Percentiles rank a stretch among this genome's conserved stretches.
phyloP scores from a whole-genome alignment of 2,329 filamentous ascomycete genomes.

The Pseudonectria foliicola region DNA sequence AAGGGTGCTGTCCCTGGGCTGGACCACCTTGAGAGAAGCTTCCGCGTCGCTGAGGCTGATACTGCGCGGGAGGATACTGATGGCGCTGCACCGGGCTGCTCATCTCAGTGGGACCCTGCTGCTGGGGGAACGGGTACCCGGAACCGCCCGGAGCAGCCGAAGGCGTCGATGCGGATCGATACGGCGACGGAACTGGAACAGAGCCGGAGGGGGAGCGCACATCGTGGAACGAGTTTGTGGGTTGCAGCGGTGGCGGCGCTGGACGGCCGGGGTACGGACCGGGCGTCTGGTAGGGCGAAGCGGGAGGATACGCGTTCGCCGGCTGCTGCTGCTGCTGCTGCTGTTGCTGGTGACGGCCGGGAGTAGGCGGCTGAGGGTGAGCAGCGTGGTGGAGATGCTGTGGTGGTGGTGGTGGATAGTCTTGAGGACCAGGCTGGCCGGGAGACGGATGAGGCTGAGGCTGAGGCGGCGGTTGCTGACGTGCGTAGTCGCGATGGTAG shows the following conservation, averaged over 20 bases:
- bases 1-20: constrained; percentile 20
- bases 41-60: constrained; percentile 38
- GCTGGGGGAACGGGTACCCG: constrained; percentile 45
- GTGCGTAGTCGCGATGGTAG: constrained; percentile 44
- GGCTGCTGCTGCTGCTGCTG: constrained; percentile 23
- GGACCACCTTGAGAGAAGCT: constrained; percentile 35
- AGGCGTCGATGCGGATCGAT: constrained; percentile 42
- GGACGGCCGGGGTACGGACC: constrained; percentile 37
- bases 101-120: constrained; percentile 34
- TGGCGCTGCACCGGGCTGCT: constrained; percentile 46
- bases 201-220: constrained; percentile 43
- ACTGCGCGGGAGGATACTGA: constrained; percentile 40
- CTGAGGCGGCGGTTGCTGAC: constrained; percentile 29
- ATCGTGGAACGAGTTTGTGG: constrained; percentile 37
- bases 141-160: constrained; percentile 31
- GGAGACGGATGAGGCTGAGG: constrained; percentile 45
- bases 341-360: constrained; percentile 18
- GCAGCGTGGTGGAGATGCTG: constrained; percentile 20
- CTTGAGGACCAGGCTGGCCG: constrained; percentile 36
- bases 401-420: constrained; percentile 30
- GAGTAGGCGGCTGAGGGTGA: background rate
- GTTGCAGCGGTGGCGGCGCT: constrained; percentile 40
- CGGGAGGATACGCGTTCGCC: constrained; percentile 30
- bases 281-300: constrained; percentile 31
- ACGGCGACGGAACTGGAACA: constrained; percentile 36